A percentile compares a stretch with the other conserved stretches of the same genome.
These are phyloP conservation scores for Cubamyces sp. DNA, from an alignment of 768 basidiomycete genomes.

Conservation along the genomic window DNA sequence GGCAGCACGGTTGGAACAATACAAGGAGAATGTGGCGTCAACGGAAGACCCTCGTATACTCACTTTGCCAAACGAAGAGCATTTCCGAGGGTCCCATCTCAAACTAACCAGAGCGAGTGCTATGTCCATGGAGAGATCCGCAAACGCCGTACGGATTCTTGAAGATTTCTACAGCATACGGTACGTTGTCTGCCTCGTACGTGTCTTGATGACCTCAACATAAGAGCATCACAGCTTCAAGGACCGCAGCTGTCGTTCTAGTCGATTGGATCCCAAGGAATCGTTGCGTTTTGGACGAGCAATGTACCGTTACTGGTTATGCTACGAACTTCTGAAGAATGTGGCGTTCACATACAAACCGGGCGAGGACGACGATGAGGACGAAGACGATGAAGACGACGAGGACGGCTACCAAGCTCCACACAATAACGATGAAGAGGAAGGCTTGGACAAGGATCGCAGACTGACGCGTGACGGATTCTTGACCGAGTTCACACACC, in stretches of 20 bases:
- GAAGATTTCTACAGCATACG: constrained; percentile 47
- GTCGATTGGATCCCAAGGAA: constrained; percentile 37
- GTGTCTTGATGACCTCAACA: background rate
- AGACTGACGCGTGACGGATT: background rate
- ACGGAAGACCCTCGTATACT: constrained; percentile 3
- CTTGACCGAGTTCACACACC: constrained; percentile 13
- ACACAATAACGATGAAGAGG: constrained; percentile 10
- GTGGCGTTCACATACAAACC: background rate
- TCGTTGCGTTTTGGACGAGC: constrained; percentile 37
- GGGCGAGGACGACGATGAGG: constrained; percentile 1
- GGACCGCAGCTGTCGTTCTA: constrained; percentile 38
- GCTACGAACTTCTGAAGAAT: constrained; percentile 2
- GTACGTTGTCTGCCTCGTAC: constrained; percentile 27
- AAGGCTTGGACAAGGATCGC: background rate
- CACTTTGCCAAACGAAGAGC: constrained; percentile 13
- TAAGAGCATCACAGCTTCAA: constrained; percentile 37
- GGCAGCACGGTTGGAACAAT: constrained; percentile 24
- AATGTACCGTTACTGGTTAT: constrained; percentile 37
- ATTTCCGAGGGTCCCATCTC: constrained; percentile 23
- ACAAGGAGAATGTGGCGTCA: constrained; percentile 9
- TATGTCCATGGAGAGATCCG: constrained; percentile 29
- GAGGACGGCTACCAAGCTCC: constrained; percentile 6
- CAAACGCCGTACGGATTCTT: constrained; percentile 32
- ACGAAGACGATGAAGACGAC: constrained; percentile 12
- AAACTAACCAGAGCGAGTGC: constrained; percentile 18